phyloP scores from a whole-genome alignment of 2,329 filamentous ascomycete genomes.

The Chaetomium sp. region DNA sequence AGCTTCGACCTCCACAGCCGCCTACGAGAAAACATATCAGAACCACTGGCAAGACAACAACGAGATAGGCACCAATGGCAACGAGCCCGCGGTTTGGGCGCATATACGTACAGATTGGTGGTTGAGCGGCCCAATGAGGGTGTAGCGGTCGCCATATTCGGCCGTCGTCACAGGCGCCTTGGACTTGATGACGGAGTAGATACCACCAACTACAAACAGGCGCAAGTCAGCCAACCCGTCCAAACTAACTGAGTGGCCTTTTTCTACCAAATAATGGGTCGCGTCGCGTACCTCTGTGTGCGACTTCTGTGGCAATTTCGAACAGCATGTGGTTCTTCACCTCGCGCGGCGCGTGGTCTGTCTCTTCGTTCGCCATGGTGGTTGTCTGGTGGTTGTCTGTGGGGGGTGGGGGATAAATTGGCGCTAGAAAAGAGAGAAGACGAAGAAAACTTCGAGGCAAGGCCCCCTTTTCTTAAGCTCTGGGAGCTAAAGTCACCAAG shows the following conservation, averaged over 20 bases:
- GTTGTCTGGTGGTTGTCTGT: background rate
- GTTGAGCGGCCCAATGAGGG: conserved; percentile 90
- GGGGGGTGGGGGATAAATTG: too few relatives aligned
- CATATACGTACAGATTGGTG: conserved; percentile 65
- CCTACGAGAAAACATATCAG: conserved; percentile 45
- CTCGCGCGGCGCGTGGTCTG: conserved; percentile 51
- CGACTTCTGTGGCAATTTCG: conserved; percentile 93
- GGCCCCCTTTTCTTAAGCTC: background rate
- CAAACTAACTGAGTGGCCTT: background rate
- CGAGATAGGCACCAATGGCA: conserved; percentile 31
- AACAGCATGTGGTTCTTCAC: conserved; percentile 95
- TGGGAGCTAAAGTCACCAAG: background rate
- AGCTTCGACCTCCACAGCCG: conserved; percentile 95
- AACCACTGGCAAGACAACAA: conserved; percentile 9
- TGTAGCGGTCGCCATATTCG: conserved; percentile 97
- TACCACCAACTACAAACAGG: conserved; percentile 71
- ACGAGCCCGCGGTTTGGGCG: conserved; percentile 71
- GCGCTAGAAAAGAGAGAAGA: too few relatives aligned
- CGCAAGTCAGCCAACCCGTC: conserved; percentile 20
- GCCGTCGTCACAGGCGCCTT: conserved; percentile 96
- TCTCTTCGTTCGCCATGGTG: conserved; percentile 42
- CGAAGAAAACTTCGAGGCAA: too few relatives aligned
- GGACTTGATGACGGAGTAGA: conserved; percentile 98
- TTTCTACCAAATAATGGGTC: too few relatives aligned
- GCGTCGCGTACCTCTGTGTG: conserved; percentile 70